These are phyloP conservation scores for Candida yuanshanica DNA, from an alignment of 805 yeast species.

Conservation along the genomic window DNA sequence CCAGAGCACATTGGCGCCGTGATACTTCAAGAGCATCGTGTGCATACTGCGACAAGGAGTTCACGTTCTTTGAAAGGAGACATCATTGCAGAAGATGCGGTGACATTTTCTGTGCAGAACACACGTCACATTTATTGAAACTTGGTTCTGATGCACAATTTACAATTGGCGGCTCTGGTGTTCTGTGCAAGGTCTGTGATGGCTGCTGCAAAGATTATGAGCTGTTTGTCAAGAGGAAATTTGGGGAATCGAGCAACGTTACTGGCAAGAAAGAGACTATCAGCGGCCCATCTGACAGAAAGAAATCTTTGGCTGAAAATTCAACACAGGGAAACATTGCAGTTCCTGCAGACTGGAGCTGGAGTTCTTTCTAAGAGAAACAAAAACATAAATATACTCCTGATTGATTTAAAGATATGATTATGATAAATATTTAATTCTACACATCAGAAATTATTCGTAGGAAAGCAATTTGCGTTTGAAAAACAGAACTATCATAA, in stretches of 20 bases:
- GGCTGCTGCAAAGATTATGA: slow-evolving; percentile 59
- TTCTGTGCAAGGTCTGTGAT: slow-evolving; percentile 65
- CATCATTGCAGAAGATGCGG: slow-evolving; percentile 89
- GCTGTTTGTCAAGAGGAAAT: slow-evolving; percentile 32
- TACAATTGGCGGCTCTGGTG: slow-evolving; percentile 62
- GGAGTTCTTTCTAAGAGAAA: slow-evolving; percentile 57
- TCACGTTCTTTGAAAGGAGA: slow-evolving; percentile 72
- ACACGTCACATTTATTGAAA: slow-evolving; percentile 51
- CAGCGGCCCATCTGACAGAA: slow-evolving; percentile 19
- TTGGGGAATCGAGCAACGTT: slow-evolving; percentile 11
- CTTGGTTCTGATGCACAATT: slow-evolving; percentile 56
- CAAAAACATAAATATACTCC: neutral
- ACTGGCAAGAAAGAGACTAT: slow-evolving; percentile 1
- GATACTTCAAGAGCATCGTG: slow-evolving; percentile 65
- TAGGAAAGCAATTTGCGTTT: no score
- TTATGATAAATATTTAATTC: neutral
- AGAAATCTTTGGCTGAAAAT: slow-evolving; percentile 30
- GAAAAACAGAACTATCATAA: no score
- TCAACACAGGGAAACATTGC: slow-evolving; percentile 2
- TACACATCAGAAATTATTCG: no score
- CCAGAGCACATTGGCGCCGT: slow-evolving; percentile 66
- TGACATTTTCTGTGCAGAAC: slow-evolving; percentile 68
- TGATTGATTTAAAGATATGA: neutral
- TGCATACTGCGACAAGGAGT: slow-evolving; percentile 57
- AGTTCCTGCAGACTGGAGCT: slow-evolving; percentile 74